A percentile compares a stretch with the other conserved stretches of the same genome.
These are phyloP conservation scores for Batkoa obscura DNA, from an alignment of 371 early-diverging fungal genomes.

Conservation along the genomic window DNA sequence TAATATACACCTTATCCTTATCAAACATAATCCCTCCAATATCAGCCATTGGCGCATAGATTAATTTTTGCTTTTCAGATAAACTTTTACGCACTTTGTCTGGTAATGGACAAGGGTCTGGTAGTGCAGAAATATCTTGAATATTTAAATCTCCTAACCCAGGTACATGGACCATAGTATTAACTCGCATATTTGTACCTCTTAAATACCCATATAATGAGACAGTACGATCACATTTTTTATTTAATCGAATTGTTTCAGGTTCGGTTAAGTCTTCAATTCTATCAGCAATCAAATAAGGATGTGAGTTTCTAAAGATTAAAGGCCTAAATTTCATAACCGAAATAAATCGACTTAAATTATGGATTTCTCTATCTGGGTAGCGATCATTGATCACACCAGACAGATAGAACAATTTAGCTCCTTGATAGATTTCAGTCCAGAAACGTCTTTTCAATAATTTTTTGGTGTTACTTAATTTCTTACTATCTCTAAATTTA, in stretches of 20 bases:
- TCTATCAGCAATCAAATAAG: conserved; percentile 88
- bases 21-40: conserved; percentile 96
- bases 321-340: conserved; percentile 94
- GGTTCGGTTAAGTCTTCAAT: conserved; percentile 93
- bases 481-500: conserved; percentile 77
- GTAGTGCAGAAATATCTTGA: conserved; percentile 44
- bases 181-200: conserved; percentile 74
- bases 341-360: conserved; percentile 88
- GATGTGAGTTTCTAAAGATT: conserved; percentile 89
- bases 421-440: conserved; percentile 97
- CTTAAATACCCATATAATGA: conserved; percentile 88
- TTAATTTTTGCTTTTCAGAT: conserved; percentile 80
- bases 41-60: conserved; percentile 97
- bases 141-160: conserved; percentile 83
- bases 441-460: conserved; percentile 92
- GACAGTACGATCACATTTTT: conserved; percentile 78
- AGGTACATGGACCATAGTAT: conserved; percentile 78
- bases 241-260: conserved; percentile 50
- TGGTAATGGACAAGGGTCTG: conserved; percentile 89
- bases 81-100: conserved; percentile 75
- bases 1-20: conserved; percentile 95
- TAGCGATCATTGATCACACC: conserved; percentile 88
- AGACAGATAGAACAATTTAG: conserved; percentile 92
- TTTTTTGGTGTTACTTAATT: conserved; percentile 77
- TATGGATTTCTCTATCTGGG: conserved; percentile 78